A percentile compares a stretch with the other conserved stretches of the same genome.
Conservation (phyloP, 768 basidiomycete genomes). For the Calocera cornea region DNA sequence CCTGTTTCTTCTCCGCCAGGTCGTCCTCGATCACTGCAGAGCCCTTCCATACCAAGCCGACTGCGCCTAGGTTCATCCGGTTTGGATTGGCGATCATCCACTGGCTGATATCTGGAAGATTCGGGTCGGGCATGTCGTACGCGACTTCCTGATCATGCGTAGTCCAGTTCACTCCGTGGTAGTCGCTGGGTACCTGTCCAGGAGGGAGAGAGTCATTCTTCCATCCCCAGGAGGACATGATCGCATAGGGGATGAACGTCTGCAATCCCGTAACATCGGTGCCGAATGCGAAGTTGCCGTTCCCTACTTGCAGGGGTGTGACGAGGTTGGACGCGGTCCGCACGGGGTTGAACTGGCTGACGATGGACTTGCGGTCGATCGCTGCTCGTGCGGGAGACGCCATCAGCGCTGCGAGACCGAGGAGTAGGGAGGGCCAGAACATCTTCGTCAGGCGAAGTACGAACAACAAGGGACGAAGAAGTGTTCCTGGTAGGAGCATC, state of each 20-base stretch:
- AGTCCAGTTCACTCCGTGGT: conserved; percentile 37
- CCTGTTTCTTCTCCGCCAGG: conserved; percentile 28
- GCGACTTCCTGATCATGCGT: conserved; percentile 38
- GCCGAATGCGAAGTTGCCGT: conserved; percentile 49
- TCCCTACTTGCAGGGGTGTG: conserved; percentile 48
- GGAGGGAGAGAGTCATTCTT: conserved; percentile 43
- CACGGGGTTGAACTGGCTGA: conserved; percentile 38
- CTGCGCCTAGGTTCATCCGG: conserved; percentile 39
- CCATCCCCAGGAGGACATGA: conserved; percentile 48
- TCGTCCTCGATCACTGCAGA: conserved; percentile 29
- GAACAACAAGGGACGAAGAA: neutral
- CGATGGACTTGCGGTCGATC: conserved; percentile 36
- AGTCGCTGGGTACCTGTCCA: conserved; percentile 33
- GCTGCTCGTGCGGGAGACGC: neutral
- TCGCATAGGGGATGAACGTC: conserved; percentile 42
- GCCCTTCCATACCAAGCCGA: conserved; percentile 33
- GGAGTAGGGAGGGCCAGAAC: neutral
- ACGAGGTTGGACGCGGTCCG: conserved; percentile 34
- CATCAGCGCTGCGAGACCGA: neutral
- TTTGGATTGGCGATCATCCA: conserved; percentile 49
- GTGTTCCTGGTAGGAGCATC: neutral
- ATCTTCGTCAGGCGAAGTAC: neutral
- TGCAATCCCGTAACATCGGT: conserved; percentile 46
- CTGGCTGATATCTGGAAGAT: conserved; percentile 22
- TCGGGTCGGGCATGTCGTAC: conserved; percentile 25